Conservation (phyloP, 441 rosid species). For the Pelargonium fulgidum region DNA sequence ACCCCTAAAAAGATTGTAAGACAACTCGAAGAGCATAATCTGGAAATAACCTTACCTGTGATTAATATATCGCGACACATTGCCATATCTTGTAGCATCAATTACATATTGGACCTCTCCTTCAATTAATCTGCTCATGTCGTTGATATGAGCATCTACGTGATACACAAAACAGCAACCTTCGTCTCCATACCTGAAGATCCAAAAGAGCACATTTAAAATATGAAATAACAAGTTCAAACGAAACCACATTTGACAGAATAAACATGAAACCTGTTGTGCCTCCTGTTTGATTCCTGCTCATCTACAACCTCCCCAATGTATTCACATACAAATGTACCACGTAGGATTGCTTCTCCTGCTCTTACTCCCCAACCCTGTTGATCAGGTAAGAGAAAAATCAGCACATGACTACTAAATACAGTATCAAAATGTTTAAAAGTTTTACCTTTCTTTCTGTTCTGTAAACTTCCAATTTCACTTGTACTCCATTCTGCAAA, state of each 20-base stretch:
- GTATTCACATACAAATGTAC: conserved; percentile 83
- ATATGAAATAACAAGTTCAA: not conserved
- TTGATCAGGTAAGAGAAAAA: conserved; percentile 13
- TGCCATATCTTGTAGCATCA: conserved; percentile 78
- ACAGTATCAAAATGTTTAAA: conserved; percentile 18
- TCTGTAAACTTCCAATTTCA: conserved; percentile 72
- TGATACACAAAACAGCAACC: conserved; percentile 57
- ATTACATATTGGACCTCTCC: conserved; percentile 51
- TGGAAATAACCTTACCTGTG: conserved; percentile 57
- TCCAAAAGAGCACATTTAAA: conserved; percentile 17
- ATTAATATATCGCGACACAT: conserved; percentile 84
- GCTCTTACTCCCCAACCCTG: conserved; percentile 99
- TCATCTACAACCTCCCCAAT: conserved; percentile 76
- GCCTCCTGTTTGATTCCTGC: conserved; percentile 61
- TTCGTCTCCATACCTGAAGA: conserved; percentile 52
- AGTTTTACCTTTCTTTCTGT: conserved; percentile 67
- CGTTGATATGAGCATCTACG: conserved; percentile 62
- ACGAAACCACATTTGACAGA: conserved; percentile 10
- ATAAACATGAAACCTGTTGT: conserved; percentile 44
- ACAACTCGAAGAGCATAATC: conserved; percentile 11
- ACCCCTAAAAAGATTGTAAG: not conserved
- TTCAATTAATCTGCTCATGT: conserved; percentile 75
- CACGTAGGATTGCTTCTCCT: conserved; percentile 71
- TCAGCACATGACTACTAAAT: conserved; percentile 11
- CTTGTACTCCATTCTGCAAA: conserved; percentile 76